These are phyloP conservation scores for Penicillium sp. DNA, from an alignment of 2,329 filamentous ascomycete species.

Conservation along the genomic window DNA sequence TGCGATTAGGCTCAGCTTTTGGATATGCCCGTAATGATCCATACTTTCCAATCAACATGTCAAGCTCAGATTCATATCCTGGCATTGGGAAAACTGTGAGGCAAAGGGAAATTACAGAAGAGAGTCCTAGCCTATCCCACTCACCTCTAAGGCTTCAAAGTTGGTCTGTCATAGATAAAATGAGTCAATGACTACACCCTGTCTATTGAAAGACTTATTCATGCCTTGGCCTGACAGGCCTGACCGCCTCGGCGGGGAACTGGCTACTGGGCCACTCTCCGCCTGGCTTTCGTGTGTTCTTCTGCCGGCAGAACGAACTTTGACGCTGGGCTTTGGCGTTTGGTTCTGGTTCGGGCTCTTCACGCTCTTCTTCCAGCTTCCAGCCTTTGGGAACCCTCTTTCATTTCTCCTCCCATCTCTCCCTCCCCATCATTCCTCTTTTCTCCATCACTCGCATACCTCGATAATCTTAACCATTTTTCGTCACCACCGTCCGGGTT, in stretches of 20 bases:
- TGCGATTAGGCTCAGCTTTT: no score
- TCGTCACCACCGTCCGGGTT: slow-evolving; percentile 31
- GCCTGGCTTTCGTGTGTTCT: slow-evolving; percentile 14
- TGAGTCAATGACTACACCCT: no score
- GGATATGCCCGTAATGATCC: no score
- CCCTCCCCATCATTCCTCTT: slow-evolving; percentile 3
- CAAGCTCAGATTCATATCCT: no score
- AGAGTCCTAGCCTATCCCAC: no score
- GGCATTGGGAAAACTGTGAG: no score
- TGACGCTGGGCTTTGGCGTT: slow-evolving; percentile 20
- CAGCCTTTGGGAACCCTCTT: slow-evolving; percentile 18
- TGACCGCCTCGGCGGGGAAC: slow-evolving; percentile 29
- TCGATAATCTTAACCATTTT: slow-evolving; percentile 2
- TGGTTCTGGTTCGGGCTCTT: slow-evolving; percentile 23
- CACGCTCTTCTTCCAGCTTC: slow-evolving; percentile 14
- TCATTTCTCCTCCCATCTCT: slow-evolving; percentile 15
- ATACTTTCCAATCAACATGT: no score
- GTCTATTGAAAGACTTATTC: no score
- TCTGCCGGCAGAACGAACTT: slow-evolving; percentile 30
- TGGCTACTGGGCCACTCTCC: slow-evolving; percentile 19
- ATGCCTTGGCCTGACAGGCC: slow-evolving; percentile 9
- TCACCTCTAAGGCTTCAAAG: no score
- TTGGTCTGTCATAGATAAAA: no score
- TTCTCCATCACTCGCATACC: background rate
- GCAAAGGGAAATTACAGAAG: no score